phyloP scores from a whole-genome alignment of 129 eudicot species.

The Pulicaria dysenterica region DNA sequence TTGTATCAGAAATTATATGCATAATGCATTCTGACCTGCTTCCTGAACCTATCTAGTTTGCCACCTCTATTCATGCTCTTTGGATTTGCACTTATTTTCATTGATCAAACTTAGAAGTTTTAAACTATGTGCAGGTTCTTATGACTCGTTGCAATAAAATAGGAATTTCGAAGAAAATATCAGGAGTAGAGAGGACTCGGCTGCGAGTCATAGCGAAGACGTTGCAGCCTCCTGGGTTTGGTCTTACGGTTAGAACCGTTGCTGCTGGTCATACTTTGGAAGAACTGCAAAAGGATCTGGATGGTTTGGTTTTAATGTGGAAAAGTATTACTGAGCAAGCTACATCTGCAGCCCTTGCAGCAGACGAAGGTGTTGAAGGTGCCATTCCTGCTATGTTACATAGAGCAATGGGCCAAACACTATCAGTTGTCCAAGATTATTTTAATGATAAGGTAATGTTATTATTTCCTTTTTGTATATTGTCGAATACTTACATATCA shows the following conservation, averaged over 20 bases:
- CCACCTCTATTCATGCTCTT: not conserved
- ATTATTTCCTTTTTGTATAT: not conserved
- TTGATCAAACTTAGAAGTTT: not conserved
- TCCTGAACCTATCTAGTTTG: not conserved
- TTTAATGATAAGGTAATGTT: conserved; percentile 71
- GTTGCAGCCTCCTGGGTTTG: conserved; percentile 87
- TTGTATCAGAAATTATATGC: not conserved
- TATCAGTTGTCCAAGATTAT: conserved; percentile 92
- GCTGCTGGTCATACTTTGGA: conserved; percentile 87
- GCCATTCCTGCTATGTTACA: conserved; percentile 91
- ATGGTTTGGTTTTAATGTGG: conserved; percentile 91
- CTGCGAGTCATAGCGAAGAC: conserved; percentile 77
- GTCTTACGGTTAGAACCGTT: conserved; percentile 84
- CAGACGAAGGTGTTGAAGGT: conserved; percentile 96
- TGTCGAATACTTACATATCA: not conserved
- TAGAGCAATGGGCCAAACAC: conserved; percentile 93
- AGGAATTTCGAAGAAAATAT: conserved; percentile 83
- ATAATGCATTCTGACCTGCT: not conserved
- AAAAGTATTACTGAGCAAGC: conserved; percentile 82
- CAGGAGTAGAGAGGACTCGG: conserved; percentile 85
- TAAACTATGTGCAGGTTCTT: conserved; percentile 55
- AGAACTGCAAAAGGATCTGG: conserved; percentile 87
- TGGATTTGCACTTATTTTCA: not conserved
- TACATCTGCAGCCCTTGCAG: conserved; percentile 95
- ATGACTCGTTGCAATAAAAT: conserved; percentile 57